These are phyloP conservation scores for Auxenochlorella protothecoides DNA, from an alignment of 139 green algal genomes.

Conservation along the genomic window DNA sequence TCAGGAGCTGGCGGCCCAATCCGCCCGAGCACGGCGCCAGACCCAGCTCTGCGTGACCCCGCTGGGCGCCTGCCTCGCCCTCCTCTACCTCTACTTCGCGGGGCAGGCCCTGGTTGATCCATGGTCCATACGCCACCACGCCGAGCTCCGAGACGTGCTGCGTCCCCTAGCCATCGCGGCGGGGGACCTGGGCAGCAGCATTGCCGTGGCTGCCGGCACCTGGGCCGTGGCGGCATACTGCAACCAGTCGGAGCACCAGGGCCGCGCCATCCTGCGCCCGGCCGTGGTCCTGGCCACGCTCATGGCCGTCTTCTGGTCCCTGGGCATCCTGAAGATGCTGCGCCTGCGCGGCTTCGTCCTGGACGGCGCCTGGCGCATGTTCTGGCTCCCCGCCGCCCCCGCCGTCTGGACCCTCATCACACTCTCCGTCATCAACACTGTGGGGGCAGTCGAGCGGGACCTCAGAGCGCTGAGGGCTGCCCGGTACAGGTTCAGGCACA, in stretches of 20 bases:
- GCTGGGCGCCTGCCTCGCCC: neutral
- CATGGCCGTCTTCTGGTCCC: neutral
- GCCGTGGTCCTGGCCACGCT: neutral
- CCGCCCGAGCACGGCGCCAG: neutral
- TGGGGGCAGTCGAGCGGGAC: neutral
- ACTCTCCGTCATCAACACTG: neutral
- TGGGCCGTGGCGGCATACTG: neutral
- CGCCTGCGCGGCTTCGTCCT: neutral
- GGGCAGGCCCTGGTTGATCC: neutral
- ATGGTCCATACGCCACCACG: conserved; percentile 1
- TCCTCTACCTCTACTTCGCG: conserved; percentile 3
- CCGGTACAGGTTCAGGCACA: conserved; percentile 12
- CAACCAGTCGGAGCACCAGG: neutral
- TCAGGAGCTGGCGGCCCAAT: neutral
- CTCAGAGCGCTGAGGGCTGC: conserved; percentile 1
- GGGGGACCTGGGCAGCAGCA: neutral
- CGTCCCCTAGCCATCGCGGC: neutral
- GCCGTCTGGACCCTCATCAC: neutral
- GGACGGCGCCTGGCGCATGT: neutral
- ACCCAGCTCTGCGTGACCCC: neutral
- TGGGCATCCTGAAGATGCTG: conserved; percentile 1
- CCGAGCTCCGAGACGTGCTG: neutral
- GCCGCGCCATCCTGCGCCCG: neutral
- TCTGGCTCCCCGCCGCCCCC: conserved; percentile 18
- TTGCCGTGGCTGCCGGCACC: neutral